Percentiles rank a stretch among this genome's conserved stretches.
phyloP scores from a whole-genome alignment of 805 yeast genomes.

The Debaryomyces castellii region DNA sequence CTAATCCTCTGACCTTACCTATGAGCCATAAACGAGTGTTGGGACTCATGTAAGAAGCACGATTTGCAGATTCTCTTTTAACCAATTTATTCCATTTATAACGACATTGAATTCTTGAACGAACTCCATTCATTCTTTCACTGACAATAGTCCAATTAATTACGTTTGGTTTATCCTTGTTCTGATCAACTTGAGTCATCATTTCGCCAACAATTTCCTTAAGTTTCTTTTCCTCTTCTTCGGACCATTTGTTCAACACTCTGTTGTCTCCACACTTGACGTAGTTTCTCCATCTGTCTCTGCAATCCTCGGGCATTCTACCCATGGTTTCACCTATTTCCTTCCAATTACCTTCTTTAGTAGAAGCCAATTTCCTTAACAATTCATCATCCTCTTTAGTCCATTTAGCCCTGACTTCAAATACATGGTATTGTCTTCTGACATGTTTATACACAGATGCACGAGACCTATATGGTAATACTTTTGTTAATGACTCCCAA shows the following conservation, averaged over 20 bases:
- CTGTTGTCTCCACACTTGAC: constrained; percentile 85
- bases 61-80: constrained; percentile 49
- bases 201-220: constrained; percentile 28
- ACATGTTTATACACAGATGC: constrained; percentile 93
- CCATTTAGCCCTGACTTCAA: constrained; percentile 90
- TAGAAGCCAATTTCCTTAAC: constrained; percentile 60
- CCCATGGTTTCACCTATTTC: constrained; percentile 75
- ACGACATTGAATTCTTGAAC: constrained; percentile 92
- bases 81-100: constrained; percentile 90
- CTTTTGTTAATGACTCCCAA: constrained; percentile 81
- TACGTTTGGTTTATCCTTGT: constrained; percentile 27
- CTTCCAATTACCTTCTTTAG: constrained; percentile 85
- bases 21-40: constrained; percentile 40
- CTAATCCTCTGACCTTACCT: constrained; percentile 24
- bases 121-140: constrained; percentile 83
- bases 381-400: constrained; percentile 73
- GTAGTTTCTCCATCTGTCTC: constrained; percentile 95
- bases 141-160: constrained; percentile 92
- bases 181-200: constrained; percentile 7
- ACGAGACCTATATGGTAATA: constrained; percentile 80
- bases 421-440: constrained; percentile 83
- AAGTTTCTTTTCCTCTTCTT: constrained; percentile 65
- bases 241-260: constrained; percentile 76
- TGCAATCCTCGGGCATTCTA: constrained; percentile 96
- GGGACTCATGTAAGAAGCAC: constrained; percentile 30